These are phyloP conservation scores for Sordariomycetes sp. DNA, from an alignment of 2,329 filamentous ascomycete genomes.

Conservation along the genomic window DNA sequence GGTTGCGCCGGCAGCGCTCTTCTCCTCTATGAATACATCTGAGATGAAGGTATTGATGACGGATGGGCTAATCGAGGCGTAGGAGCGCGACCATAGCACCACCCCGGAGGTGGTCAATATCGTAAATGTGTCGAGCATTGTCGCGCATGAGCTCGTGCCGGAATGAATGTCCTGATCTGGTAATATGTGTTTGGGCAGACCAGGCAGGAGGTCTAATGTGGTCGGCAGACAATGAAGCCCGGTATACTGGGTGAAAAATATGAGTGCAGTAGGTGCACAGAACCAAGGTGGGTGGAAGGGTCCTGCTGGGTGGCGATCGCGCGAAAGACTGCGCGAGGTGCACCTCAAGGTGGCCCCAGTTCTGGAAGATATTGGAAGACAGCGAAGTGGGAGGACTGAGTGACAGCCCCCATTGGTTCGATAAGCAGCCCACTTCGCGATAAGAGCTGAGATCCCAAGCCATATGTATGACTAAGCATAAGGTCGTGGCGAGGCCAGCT, in stretches of 20 bases:
- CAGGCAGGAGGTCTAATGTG: background rate
- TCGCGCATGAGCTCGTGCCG: constrained; percentile 8
- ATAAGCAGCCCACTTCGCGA: background rate
- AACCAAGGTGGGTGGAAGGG: background rate
- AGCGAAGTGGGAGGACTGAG: background rate
- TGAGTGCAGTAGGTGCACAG: background rate
- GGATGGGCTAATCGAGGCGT: constrained; percentile 66
- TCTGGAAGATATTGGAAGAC: constrained; percentile 1
- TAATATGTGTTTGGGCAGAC: background rate
- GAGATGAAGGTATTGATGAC: constrained; percentile 91
- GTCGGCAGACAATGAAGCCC: background rate
- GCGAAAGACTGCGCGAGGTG: background rate
- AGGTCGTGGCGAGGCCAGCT: background rate
- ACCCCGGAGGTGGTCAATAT: constrained; percentile 93
- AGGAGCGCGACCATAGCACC: constrained; percentile 89
- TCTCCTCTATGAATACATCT: constrained; percentile 97
- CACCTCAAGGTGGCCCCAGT: background rate
- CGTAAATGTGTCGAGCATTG: constrained; percentile 93
- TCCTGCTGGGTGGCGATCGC: background rate
- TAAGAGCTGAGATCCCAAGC: background rate
- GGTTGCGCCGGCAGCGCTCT: constrained; percentile 50
- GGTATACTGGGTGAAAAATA: background rate
- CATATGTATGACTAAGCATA: background rate
- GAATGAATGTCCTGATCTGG: too few relatives aligned
- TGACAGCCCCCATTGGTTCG: background rate